Evolutionary conservation across 2,329 filamentous ascomycete species (phyloP), one percentile per base, ranked within the genome.

Genomic region (Claviceps sp.): DNA sequence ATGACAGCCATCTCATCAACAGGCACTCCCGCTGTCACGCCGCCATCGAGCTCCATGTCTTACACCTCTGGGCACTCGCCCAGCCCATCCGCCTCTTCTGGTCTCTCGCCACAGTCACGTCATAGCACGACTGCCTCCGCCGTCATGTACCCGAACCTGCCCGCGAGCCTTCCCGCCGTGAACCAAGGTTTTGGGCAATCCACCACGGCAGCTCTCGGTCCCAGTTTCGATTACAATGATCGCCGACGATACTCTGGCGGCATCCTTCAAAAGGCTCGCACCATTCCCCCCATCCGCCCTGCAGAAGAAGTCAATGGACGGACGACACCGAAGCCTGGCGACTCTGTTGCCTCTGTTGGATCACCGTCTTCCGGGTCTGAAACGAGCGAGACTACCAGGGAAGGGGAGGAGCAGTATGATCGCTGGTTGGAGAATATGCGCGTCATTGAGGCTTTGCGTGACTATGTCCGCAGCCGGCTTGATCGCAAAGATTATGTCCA

Each of bases 21-120:
- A 42, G 84, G 86, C 56, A 90, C 86, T 14, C 85, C 87, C 10
- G 85, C 85, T 10, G 76, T 89, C 56, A 90, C 86, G 2, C 87
- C 86, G 7, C 83, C 85, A 0, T 87, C 84, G 11, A 87, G 82
- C 65, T 78, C 81, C 52, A 75, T 88, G 63, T 89, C 86, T 0
- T 89, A 89, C 69, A 82, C 81, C 41, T 88, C 86, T 11, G 82
- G 83, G 47, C 85, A 89, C 64, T 90, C 86, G 6, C 86, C 86
- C 2, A 78, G 74, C 57, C 81, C 83, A 30, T 87, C 84, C n/a
- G 80, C 78, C 47, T 50, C 53, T 26, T 78, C 83, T 54, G 83
- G 77, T 63, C 75, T 89, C 64, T 87, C 84, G 49, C 84, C 84
- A 1, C 74, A 77, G 45, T 79, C 78, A 13, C 77, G 83, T 51